These are phyloP conservation scores for Puccinellia tenuiflora DNA, from an alignment of 176 grass and related monocot species.

Conservation along the genomic window DNA sequence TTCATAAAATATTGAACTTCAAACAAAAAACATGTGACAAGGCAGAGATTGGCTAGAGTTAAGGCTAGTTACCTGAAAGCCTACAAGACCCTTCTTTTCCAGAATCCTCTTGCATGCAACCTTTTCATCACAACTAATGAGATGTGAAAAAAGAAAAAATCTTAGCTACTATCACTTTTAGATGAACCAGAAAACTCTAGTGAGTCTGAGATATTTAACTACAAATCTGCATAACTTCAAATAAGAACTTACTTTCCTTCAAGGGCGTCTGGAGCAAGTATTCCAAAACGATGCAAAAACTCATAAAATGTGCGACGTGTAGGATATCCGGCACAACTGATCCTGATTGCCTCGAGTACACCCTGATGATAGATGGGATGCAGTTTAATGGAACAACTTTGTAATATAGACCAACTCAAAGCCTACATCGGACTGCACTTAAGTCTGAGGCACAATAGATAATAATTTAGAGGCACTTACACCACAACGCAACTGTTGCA, in stretches of 20 bases:
- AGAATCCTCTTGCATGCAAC: conserved; percentile 82
- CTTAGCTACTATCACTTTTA: not conserved
- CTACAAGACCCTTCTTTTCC: conserved; percentile 82
- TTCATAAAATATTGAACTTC: not conserved
- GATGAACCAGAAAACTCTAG: not conserved
- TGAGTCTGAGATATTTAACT: not conserved
- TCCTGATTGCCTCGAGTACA: conserved; percentile 99
- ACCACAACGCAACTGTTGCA: conserved; percentile 98
- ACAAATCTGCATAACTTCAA: conserved; percentile 10
- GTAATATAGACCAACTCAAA: conserved; percentile 2
- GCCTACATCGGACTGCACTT: not conserved
- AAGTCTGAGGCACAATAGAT: not conserved
- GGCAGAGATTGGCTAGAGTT: conserved; percentile 13
- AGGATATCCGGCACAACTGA: conserved; percentile 98
- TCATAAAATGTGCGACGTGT: conserved; percentile 98
- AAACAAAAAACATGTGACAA: not conserved
- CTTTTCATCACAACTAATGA: conserved; percentile 87
- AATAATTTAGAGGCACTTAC: conserved; percentile 96
- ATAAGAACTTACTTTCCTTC: conserved; percentile 76
- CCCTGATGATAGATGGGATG: conserved; percentile 50
- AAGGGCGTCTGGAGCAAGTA: conserved; percentile 84
- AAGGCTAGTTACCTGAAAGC: conserved; percentile 76
- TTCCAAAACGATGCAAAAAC: conserved; percentile 92
- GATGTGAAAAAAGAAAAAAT: conserved; percentile 15
- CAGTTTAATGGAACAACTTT: conserved; percentile 17